Evolutionary conservation across 257 asterid species (phyloP).

Genomic region (Petunia axillaris): DNA sequence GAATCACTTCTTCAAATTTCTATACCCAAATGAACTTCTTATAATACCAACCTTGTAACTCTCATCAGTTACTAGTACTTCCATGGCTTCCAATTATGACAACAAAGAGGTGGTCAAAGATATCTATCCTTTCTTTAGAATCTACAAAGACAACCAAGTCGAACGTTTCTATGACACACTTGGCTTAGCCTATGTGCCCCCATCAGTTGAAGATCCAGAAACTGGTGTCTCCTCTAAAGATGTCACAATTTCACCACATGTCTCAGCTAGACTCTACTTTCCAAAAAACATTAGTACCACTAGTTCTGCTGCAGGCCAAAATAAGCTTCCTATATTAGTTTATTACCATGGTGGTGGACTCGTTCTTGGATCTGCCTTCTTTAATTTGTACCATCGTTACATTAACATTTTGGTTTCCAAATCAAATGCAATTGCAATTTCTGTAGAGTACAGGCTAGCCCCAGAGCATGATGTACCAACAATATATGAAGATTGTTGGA

Average conservation of each 20-base stretch:
- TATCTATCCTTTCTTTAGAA: constrained; percentile 30
- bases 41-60: not conserved
- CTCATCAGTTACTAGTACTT: not conserved
- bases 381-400: constrained; percentile 26
- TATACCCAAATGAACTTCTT: not conserved
- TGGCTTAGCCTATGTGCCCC: constrained; percentile 25
- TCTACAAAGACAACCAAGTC: constrained; percentile 30
- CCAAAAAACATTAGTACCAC: constrained; percentile 15
- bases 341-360: constrained; percentile 46
- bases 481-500: constrained; percentile 40
- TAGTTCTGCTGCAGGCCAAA: not conserved
- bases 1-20: not conserved
- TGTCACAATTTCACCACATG: constrained; percentile 28
- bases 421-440: constrained; percentile 28
- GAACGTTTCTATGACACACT: constrained; percentile 24
- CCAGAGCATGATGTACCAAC: constrained; percentile 40
- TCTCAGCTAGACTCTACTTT: constrained; percentile 44
- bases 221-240: constrained; percentile 40
- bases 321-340: constrained; percentile 32
- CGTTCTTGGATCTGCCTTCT: constrained; percentile 38
- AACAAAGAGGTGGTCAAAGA: constrained; percentile 29
- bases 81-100: constrained; percentile 26
- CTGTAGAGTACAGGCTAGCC: constrained; percentile 42
- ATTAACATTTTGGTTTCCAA: constrained; percentile 23
- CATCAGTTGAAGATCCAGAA: constrained; percentile 22